Evolutionary conservation across 768 basidiomycete species (phyloP), one percentile per base, ranked within the genome.

Genomic region (Lentinula detonsa): DNA sequence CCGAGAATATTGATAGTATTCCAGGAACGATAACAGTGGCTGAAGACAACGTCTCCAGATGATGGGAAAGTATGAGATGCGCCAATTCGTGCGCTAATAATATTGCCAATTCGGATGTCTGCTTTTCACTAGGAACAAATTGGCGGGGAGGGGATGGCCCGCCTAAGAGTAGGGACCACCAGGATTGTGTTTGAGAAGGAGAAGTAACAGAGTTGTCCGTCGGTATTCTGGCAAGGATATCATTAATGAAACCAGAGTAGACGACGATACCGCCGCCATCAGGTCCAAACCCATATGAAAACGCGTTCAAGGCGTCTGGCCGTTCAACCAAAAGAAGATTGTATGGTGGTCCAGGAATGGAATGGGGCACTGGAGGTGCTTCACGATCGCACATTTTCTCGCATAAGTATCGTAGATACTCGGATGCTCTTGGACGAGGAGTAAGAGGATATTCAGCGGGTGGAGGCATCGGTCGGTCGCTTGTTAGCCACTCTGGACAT

Each of bases 281-380:
- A 2, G 92, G 89, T 11, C 93, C 93, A 65, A 98, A 98, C 1
- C 96, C 96, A 69, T 95, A 98, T 1, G 90, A 92, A 72, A 99
- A 97, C 1, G 97, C 96, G 68, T 98, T 99, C 8, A 85, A 81
- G 2, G 85, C 78, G 62, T 91, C 88, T 0, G 92, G 87, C 62
- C 87, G 86, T 55, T 98, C 92, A 50, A 96, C 85, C n/a, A 99
- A 71, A 48, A 99, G 80, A 5, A 99, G 75, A 37, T 92, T 90
- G 70, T 95, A 98, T 0, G 94, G 94, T 33, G 93, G 91, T 0
- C 93, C 93, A 9, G 90, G 76, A 49, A 88, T 81, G 21, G 78
- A 71, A 63, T 88, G 86, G 4, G 85, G 78, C 21, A 78, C 74
- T 11, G 78, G 73, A 10, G 73, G 71, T 5, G 72, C 66, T 49